Conservation (phyloP, 2,329 filamentous ascomycete species). For the Aspergillus hiratsukae region DNA sequence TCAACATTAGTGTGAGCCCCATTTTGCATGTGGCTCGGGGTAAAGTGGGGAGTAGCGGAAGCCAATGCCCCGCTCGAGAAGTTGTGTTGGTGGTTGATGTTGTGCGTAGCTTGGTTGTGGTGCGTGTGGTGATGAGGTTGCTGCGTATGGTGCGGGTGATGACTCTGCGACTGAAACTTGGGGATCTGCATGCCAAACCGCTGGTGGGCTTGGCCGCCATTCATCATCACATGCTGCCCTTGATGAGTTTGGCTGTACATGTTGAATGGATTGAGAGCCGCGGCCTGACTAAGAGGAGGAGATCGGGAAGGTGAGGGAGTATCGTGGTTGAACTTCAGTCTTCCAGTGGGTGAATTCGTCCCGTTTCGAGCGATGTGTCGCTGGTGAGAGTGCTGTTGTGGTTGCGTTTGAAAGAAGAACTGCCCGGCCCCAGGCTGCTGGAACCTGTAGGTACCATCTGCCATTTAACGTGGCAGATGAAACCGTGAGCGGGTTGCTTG, state of each 20-base stretch:
- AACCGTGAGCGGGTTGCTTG: constrained; percentile 36
- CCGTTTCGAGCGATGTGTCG: constrained; percentile 43
- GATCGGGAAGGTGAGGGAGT: constrained; percentile 47
- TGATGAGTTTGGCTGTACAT: constrained; percentile 48
- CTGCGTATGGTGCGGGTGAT: constrained; percentile 42
- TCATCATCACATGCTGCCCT: constrained; percentile 48
- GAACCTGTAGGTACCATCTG: constrained; percentile 53
- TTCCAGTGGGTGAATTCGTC: constrained; percentile 43
- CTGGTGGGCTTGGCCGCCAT: constrained; percentile 45
- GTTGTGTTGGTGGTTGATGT: constrained; percentile 47
- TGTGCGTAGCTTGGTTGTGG: constrained; percentile 41
- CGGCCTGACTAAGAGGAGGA: constrained; percentile 40
- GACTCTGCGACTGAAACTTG: constrained; percentile 45
- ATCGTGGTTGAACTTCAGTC: constrained; percentile 44
- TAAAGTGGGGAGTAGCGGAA: constrained; percentile 53
- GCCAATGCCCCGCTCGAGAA: constrained; percentile 46
- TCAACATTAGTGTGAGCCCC: constrained; percentile 54
- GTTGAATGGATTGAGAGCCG: constrained; percentile 40
- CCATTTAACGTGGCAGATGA: constrained; percentile 50
- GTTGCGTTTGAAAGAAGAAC: constrained; percentile 44
- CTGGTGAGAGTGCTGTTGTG: constrained; percentile 41
- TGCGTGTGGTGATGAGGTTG: constrained; percentile 42
- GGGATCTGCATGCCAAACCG: constrained; percentile 47
- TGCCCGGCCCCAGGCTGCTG: constrained; percentile 51
- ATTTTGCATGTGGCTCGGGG: constrained; percentile 56